Evolutionary conservation across 1,139 yeast species (phyloP).

Genomic region (Kurtzmaniella quercitrusa): DNA sequence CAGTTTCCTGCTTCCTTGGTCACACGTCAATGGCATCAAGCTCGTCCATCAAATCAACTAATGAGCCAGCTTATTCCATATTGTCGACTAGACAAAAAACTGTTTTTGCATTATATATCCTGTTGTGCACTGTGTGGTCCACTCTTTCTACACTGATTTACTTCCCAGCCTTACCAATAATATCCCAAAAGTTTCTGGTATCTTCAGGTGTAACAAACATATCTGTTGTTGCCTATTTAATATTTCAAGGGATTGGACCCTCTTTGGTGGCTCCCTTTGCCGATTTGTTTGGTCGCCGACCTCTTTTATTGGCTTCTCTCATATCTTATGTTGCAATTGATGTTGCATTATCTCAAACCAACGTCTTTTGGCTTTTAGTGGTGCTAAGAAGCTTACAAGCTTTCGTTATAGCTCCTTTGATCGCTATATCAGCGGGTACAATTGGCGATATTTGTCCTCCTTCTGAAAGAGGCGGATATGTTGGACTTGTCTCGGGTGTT

Average conservation of each 20-base stretch:
- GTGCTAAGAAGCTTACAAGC: slow-evolving; percentile 35
- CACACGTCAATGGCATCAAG: too few species aligned
- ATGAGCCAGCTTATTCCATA: slow-evolving; percentile 11
- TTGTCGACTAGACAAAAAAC: slow-evolving; percentile 11
- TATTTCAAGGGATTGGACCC: slow-evolving; percentile 71
- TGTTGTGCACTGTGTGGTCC: slow-evolving; percentile 47
- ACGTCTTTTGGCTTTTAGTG: slow-evolving; percentile 23
- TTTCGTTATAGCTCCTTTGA: slow-evolving; percentile 37
- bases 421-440: slow-evolving; percentile 35
- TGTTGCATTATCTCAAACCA: slow-evolving; percentile 21
- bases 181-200: slow-evolving; percentile 49
- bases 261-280: slow-evolving; percentile 61
- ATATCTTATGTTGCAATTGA: slow-evolving; percentile 16
- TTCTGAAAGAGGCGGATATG: slow-evolving; percentile 35
- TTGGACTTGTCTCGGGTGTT: slow-evolving; percentile 32
- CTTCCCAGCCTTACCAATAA: slow-evolving; percentile 62
- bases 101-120: slow-evolving; percentile 20
- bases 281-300: slow-evolving; percentile 67
- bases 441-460: slow-evolving; percentile 37
- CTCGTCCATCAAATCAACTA: too few species aligned
- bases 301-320: slow-evolving; percentile 52
- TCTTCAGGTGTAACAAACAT: slow-evolving; percentile 55
- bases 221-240: slow-evolving; percentile 66
- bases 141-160: slow-evolving; percentile 68
- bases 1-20: too few species aligned